Evolutionary conservation across 495 filamentous ascomycete genomes (phyloP).

Genomic region (Penicillium pancosmium): DNA sequence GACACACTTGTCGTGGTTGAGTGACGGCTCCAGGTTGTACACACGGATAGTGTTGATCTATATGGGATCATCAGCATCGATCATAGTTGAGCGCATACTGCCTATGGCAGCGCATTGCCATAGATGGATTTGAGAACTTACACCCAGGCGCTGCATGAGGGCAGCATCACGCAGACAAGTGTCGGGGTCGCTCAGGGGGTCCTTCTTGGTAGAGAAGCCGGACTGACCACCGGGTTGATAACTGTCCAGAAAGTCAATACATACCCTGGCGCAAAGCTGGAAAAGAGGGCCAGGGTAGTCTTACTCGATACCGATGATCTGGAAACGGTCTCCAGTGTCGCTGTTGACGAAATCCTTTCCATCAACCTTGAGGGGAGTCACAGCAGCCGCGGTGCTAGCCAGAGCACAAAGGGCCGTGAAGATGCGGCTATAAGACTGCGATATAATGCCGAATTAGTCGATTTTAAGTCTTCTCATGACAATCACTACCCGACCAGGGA

Average conservation of each 20-base stretch:
- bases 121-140: slow-evolving; percentile 24
- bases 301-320: slow-evolving; percentile 85
- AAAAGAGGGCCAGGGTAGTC: slow-evolving; percentile 15
- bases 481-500: slow-evolving; percentile 1
- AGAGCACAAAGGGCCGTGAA: slow-evolving; percentile 46
- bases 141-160: slow-evolving; percentile 81
- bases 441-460: background rate
- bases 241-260: slow-evolving; percentile 38
- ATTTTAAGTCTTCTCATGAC: background rate
- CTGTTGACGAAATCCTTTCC: slow-evolving; percentile 84
- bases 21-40: slow-evolving; percentile 83
- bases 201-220: slow-evolving; percentile 70
- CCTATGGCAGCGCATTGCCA: background rate
- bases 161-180: slow-evolving; percentile 89
- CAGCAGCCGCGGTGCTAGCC: slow-evolving; percentile 61
- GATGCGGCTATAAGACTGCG: slow-evolving; percentile 31
- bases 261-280: slow-evolving; percentile 3
- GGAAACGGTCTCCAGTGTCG: slow-evolving; percentile 75
- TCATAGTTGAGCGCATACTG: too few species aligned
- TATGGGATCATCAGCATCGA: slow-evolving; percentile 7
- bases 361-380: slow-evolving; percentile 70
- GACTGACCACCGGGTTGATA: slow-evolving; percentile 90
- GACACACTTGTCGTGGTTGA: slow-evolving; percentile 87
- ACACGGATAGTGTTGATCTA: slow-evolving; percentile 88
- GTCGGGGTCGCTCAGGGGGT: slow-evolving; percentile 75